Evolutionary conservation across 768 basidiomycete genomes (phyloP), one percentile per base, ranked within the genome.

Genomic region (Plicaturopsis crispa): DNA sequence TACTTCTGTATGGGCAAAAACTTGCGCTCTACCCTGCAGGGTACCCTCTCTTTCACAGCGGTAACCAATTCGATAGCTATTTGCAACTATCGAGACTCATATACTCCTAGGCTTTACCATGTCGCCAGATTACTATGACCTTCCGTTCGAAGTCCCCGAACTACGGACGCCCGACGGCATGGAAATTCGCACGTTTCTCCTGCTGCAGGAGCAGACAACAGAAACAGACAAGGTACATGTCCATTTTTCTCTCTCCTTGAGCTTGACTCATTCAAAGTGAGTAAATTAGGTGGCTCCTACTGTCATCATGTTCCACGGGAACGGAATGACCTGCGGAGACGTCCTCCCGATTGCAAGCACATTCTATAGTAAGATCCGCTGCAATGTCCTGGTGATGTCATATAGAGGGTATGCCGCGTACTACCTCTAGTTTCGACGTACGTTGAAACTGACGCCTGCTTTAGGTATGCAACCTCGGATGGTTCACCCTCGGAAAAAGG

Each of bases 351-450:
- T 96, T 18, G 93, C 86, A 0, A 73, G 74, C 35, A 72, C 89
- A 23, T 94, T 97, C 54, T 87, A 73, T 52, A 60, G 76, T 33
- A 75, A 77, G 52, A 80, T 90, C 77, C 71, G 87, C 12, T 96
- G 90, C 57, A 97, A 97, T 53, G 90, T 96, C 3, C 63, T 98
- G 30, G 90, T 97, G 83, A 62, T 94, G 43, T 92, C 87, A 34
- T 99, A 99, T 54, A 66, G 94, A 52, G 92, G 92, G 85, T 88
- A 50, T 41, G 80, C 58, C n/a, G n/a, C n/a, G n/a, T n/a, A n/a
- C n/a, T n/a, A n/a, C n/a, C n/a, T n/a, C n/a, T n/a, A n/a, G n/a
- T n/a, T n/a, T n/a, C n/a, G n/a, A n/a, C n/a, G n/a, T n/a, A n/a
- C n/a, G n/a, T n/a, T n/a, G n/a, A n/a, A n/a, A n/a, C n/a, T n/a